Evolutionary conservation across 2,329 filamentous ascomycete genomes (phyloP), one percentile per base, ranked within the genome.

Genomic region (Aureobasidium sp.): DNA sequence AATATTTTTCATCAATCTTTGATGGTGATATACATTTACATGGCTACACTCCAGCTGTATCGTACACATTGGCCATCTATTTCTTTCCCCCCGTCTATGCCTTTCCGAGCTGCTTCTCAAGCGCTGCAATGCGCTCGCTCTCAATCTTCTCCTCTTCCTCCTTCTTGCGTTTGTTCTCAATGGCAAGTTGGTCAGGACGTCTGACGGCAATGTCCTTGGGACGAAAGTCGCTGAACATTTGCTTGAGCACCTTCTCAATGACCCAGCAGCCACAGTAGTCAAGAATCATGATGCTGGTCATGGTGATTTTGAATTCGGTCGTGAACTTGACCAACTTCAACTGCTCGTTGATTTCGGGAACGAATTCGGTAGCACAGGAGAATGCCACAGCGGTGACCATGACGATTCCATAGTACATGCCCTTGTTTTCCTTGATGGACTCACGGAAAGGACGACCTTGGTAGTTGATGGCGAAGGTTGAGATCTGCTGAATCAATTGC

Each of bases 381-480:
- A 98, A 97, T 5, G 93, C 91, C 25, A 98, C 87, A 37, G 78
- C 89, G 0, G 89, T 88, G 14, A 96, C 91, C 59, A 86, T 86
- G 35, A 98, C 75, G 53, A 98, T 89, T 56, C 93, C 93, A 78
- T 87, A 98, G 75, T 93, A 98, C 93, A 98, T 98, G 68, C 88
- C 90, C 70, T 84, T 86, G 77, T 98, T 98, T 74, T 96, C 93
- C 4, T 86, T 85, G 60, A 98, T 89, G 19, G 86, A 87, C 73
- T 98, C 93, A 56, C 93, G 88, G 85, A 98, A 98, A 11, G 93
- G 93, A 8, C 93, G 86, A 55, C 93, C 93, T 71, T 98, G 93
- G 76, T 98, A 98, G 77, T 98, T 98, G 77, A 98, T 95, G 57
- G 93, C 90, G 64, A 98, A 98, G 3, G 93, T 98, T 21, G 90